phyloP scores from a whole-genome alignment of 2,329 filamentous ascomycete species.

The Leptodontidium sp. region DNA sequence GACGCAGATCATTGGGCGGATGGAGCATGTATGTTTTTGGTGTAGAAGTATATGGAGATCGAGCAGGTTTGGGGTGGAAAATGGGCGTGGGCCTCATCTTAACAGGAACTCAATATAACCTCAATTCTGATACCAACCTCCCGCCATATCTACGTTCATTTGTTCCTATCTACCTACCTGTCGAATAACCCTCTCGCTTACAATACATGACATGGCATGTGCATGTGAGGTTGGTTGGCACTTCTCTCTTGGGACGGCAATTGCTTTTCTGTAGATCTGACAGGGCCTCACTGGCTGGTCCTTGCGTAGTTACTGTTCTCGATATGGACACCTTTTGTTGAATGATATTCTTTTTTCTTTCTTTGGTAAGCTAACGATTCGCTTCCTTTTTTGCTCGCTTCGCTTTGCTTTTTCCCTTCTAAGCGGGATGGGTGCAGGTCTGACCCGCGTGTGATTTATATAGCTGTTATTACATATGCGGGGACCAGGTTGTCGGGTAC shows the following conservation, averaged over 20 bases:
- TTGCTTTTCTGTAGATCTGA: slow-evolving; percentile 1
- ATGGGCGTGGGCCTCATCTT: slow-evolving; percentile 1
- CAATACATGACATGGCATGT: not conserved
- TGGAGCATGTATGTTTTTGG: slow-evolving; percentile 8
- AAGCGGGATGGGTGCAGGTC: not conserved
- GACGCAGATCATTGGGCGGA: slow-evolving; percentile 10
- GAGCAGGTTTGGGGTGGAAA: not conserved
- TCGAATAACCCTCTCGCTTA: not conserved
- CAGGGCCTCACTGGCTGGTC: not conserved
- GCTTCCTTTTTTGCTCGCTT: not conserved
- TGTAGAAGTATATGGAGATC: slow-evolving; percentile 7
- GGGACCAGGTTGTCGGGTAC: slow-evolving; percentile 14
- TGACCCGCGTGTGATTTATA: slow-evolving; percentile 10
- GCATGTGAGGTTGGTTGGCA: slow-evolving; percentile 10
- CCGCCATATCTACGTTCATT: no score
- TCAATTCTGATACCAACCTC: slow-evolving; percentile 11
- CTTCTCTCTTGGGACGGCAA: not conserved
- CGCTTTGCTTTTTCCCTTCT: not conserved
- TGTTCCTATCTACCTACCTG: no score
- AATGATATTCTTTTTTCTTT: not conserved
- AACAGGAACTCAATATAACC: slow-evolving; percentile 13
- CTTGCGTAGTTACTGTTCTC: not conserved
- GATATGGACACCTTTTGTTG: not conserved
- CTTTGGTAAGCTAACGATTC: no score
- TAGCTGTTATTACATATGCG: slow-evolving; percentile 12